Conservation (phyloP, 768 basidiomycete genomes). For the Suillus weaverae region DNA sequence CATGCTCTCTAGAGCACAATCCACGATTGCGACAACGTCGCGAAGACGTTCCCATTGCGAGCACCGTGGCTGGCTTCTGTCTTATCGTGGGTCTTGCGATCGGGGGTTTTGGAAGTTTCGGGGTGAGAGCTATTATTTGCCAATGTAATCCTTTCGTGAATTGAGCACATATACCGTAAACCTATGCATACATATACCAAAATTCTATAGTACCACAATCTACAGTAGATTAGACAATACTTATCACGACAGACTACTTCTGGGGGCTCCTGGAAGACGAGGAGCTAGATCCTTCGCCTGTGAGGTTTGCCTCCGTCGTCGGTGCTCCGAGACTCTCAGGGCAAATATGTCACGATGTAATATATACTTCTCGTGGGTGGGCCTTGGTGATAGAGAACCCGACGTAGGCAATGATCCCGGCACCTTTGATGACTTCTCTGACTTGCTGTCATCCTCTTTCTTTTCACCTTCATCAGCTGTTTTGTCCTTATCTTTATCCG, state of each 20-base stretch:
- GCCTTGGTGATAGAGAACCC: slow-evolving; percentile 33
- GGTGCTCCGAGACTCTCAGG: slow-evolving; percentile 77
- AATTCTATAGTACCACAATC: neutral
- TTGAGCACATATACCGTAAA: neutral
- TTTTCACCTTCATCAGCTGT: slow-evolving; percentile 38
- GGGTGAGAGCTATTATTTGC: slow-evolving; percentile 67
- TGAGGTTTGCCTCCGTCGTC: slow-evolving; percentile 61
- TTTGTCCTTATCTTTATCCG: slow-evolving; percentile 25
- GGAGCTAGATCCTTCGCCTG: slow-evolving; percentile 73
- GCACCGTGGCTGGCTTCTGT: slow-evolving; percentile 78
- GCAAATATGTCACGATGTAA: slow-evolving; percentile 84
- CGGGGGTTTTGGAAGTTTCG: slow-evolving; percentile 83
- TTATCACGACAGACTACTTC: slow-evolving; percentile 20
- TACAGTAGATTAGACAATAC: neutral
- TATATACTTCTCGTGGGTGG: slow-evolving; percentile 70
- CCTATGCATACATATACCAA: neutral
- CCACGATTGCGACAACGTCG: slow-evolving; percentile 62
- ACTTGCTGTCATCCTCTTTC: slow-evolving; percentile 33
- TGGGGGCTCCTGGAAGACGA: slow-evolving; percentile 65
- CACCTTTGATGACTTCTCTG: slow-evolving; percentile 17
- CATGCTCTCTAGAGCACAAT: slow-evolving; percentile 80
- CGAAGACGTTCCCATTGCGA: slow-evolving; percentile 84
- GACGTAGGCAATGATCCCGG: slow-evolving; percentile 30
- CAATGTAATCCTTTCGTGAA: slow-evolving; percentile 69
- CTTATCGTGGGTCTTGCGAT: slow-evolving; percentile 71